These are phyloP conservation scores for Pythium diclinum DNA, from an alignment of 352 stramenopile genomes.

Conservation along the genomic window DNA sequence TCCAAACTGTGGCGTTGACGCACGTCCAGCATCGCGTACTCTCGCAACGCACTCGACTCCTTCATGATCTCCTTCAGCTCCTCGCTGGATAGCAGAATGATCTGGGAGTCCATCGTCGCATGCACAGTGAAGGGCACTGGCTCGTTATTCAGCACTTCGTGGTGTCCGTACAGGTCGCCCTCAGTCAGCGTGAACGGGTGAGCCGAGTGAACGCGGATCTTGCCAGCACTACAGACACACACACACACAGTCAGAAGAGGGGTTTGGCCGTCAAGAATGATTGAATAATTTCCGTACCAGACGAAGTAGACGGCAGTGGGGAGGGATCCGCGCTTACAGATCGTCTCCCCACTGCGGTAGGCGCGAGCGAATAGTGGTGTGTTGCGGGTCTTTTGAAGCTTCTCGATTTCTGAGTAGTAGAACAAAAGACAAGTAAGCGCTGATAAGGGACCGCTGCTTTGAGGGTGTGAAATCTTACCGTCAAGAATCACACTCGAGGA, in stretches of 20 bases:
- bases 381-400: conserved; percentile 37
- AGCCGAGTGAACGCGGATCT: conserved; percentile 62
- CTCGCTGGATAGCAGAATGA: conserved; percentile 60
- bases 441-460: background rate
- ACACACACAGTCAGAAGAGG: background rate
- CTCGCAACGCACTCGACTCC: conserved; percentile 30
- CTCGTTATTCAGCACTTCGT: conserved; percentile 66
- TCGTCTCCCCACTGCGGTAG: conserved; percentile 56
- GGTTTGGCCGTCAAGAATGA: background rate
- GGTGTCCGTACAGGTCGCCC: conserved; percentile 57
- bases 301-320: conserved; percentile 80
- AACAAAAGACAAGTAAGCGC: background rate
- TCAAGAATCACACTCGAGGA: conserved; percentile 54
- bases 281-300: conserved; percentile 32
- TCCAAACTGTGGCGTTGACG: conserved; percentile 14
- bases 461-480: conserved; percentile 30
- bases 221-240: conserved; percentile 40
- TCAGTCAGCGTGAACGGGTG: conserved; percentile 54
- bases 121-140: conserved; percentile 67
- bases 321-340: conserved; percentile 61
- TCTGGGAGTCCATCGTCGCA: conserved; percentile 50
- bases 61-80: conserved; percentile 56
- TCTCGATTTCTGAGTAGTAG: conserved; percentile 45
- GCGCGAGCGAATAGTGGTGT: conserved; percentile 74
- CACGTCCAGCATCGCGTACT: conserved; percentile 20